Evolutionary conservation across 805 yeast genomes (phyloP).

Genomic region (Monosporozyma servazzii): DNA sequence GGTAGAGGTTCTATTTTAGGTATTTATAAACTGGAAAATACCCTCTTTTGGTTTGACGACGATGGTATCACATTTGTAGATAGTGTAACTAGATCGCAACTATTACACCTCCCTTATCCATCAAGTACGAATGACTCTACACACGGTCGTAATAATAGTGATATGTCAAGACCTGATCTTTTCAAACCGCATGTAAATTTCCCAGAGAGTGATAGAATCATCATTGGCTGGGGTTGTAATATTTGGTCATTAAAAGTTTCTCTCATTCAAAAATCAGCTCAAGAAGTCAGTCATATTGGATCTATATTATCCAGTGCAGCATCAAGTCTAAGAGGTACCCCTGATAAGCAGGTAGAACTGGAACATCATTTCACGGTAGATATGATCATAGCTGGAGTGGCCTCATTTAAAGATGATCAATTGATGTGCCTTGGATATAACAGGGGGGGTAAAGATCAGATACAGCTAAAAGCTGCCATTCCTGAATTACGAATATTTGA

Average conservation of each 20-base stretch:
- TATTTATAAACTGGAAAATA: conserved; percentile 51
- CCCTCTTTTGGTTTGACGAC: conserved; percentile 78
- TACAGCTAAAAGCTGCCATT: conserved; percentile 31
- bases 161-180: conserved; percentile 50
- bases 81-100: conserved; percentile 38
- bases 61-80: conserved; percentile 66
- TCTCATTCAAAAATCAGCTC: conserved; percentile 1
- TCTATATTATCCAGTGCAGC: conserved; percentile 33
- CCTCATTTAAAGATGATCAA: conserved; percentile 64
- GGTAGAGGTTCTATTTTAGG: conserved; percentile 63
- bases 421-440: conserved; percentile 36
- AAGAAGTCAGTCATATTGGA: conserved; percentile 14
- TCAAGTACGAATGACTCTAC: conserved; percentile 30
- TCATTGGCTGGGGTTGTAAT: conserved; percentile 76
- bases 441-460: background rate
- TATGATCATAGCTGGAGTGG: conserved; percentile 61
- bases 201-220: conserved; percentile 54
- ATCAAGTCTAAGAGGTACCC: conserved; percentile 39
- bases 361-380: conserved; percentile 34
- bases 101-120: conserved; percentile 42
- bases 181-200: conserved; percentile 72
- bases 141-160: conserved; percentile 39
- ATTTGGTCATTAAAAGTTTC: conserved; percentile 60
- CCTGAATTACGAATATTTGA: conserved; percentile 74
- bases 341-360: conserved; percentile 34